Conservation (phyloP, 2,329 filamentous ascomycete genomes). For the Exophiala mesophila region DNA sequence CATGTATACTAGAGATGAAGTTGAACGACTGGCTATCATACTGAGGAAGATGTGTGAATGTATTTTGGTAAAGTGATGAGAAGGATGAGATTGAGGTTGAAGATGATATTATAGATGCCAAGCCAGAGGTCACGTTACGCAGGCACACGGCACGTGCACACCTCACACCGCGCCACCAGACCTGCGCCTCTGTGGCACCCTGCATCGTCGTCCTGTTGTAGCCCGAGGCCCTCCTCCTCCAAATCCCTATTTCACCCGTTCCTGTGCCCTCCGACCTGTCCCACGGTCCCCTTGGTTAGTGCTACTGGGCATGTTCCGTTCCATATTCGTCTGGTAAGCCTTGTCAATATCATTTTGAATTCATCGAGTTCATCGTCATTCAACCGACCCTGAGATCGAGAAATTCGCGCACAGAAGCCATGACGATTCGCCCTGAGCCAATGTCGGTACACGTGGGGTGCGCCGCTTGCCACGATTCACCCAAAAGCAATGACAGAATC, state of each 20-base stretch:
- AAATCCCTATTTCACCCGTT: conserved; percentile 17
- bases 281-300: background rate
- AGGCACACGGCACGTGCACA: too few species aligned
- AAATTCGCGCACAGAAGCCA: conserved; percentile 3
- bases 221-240: too few species aligned
- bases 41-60: too few species aligned
- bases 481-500: conserved; percentile 4
- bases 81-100: too few species aligned
- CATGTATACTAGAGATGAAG: too few species aligned
- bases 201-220: too few species aligned
- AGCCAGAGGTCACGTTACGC: too few species aligned
- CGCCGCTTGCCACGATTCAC: background rate
- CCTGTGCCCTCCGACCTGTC: background rate
- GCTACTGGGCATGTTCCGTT: conserved; percentile 2
- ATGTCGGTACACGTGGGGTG: background rate
- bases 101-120: too few species aligned
- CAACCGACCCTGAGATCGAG: background rate
- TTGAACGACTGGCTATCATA: too few species aligned
- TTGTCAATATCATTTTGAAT: background rate
- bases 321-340: conserved; percentile 7
- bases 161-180: too few species aligned
- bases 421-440: conserved; percentile 2
- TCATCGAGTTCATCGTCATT: background rate
- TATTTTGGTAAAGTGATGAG: too few species aligned
- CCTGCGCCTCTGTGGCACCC: too few species aligned